These are phyloP conservation scores for Plicaturopsis crispa DNA, from an alignment of 768 basidiomycete genomes.

Conservation along the genomic window DNA sequence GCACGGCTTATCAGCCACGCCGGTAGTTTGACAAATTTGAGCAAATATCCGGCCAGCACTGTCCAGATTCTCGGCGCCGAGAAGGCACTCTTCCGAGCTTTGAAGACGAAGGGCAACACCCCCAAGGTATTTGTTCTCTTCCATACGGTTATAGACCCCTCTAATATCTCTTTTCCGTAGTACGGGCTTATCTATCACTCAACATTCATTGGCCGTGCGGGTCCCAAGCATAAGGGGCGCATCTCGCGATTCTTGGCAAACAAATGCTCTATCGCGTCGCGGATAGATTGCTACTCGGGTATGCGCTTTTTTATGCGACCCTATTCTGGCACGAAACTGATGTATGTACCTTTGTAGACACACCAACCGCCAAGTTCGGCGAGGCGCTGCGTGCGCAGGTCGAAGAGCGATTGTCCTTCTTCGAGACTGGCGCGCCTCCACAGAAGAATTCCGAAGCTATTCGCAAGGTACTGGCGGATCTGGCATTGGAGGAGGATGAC, in stretches of 20 bases:
- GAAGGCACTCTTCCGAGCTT: constrained; percentile 93
- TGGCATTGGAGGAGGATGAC: constrained; percentile 55
- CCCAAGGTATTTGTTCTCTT: constrained; percentile 60
- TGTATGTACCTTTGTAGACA: constrained; percentile 35
- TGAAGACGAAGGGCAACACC: constrained; percentile 98
- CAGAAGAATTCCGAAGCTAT: constrained; percentile 92
- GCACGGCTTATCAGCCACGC: constrained; percentile 93
- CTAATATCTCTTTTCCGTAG: constrained; percentile 28
- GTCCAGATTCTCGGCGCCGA: constrained; percentile 98
- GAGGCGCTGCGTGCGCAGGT: constrained; percentile 92
- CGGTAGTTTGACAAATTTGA: constrained; percentile 91
- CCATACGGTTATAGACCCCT: not conserved
- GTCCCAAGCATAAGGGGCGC: constrained; percentile 90
- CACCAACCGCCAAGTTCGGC: constrained; percentile 88
- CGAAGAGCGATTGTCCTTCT: constrained; percentile 91
- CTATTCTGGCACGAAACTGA: not conserved
- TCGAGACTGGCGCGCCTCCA: constrained; percentile 85
- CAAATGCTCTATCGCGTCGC: constrained; percentile 95
- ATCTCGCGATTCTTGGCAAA: constrained; percentile 99
- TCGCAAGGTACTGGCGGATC: constrained; percentile 74
- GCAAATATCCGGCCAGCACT: constrained; percentile 97
- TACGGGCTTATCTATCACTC: constrained; percentile 98
- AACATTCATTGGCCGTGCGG: constrained; percentile 92
- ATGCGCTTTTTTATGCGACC: constrained; percentile 12
- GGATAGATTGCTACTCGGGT: constrained; percentile 95